Evolutionary conservation across 805 yeast species (phyloP).

Genomic region (Candida gorgasii): DNA sequence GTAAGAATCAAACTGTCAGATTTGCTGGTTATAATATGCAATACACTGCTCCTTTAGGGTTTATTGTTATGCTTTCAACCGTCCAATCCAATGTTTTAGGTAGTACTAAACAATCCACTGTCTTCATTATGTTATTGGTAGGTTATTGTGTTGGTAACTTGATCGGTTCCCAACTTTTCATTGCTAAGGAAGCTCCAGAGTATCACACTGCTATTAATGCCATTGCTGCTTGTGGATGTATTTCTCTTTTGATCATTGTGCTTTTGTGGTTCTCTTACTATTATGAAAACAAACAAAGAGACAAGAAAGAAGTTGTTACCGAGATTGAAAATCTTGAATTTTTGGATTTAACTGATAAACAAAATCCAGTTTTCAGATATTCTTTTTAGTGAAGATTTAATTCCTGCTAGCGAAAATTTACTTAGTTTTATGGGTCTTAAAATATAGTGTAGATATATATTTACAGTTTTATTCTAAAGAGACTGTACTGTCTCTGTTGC

Average conservation of each 20-base stretch:
- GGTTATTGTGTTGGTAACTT: conserved; percentile 57
- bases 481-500: background rate
- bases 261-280: conserved; percentile 27
- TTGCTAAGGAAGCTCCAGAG: conserved; percentile 42
- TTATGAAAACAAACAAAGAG: conserved; percentile 41
- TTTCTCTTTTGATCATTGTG: conserved; percentile 27
- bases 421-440: background rate
- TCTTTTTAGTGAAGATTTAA: conserved; percentile 8
- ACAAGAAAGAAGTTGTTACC: conserved; percentile 17
- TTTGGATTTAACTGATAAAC: conserved; percentile 54
- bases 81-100: conserved; percentile 55
- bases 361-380: conserved; percentile 57
- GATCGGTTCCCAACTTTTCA: conserved; percentile 56
- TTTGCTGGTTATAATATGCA: conserved; percentile 16
- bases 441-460: background rate
- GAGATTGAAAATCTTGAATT: conserved; percentile 45
- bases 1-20: conserved; percentile 21
- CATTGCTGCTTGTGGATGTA: conserved; percentile 35
- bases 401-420: too few species aligned
- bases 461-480: background rate
- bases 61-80: conserved; percentile 32
- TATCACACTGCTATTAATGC: conserved; percentile 43
- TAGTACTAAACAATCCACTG: conserved; percentile 54
- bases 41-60: conserved; percentile 25
- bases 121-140: conserved; percentile 45